phyloP scores from a whole-genome alignment of 352 stramenopile genomes.

The Phytophthora pistaciae region DNA sequence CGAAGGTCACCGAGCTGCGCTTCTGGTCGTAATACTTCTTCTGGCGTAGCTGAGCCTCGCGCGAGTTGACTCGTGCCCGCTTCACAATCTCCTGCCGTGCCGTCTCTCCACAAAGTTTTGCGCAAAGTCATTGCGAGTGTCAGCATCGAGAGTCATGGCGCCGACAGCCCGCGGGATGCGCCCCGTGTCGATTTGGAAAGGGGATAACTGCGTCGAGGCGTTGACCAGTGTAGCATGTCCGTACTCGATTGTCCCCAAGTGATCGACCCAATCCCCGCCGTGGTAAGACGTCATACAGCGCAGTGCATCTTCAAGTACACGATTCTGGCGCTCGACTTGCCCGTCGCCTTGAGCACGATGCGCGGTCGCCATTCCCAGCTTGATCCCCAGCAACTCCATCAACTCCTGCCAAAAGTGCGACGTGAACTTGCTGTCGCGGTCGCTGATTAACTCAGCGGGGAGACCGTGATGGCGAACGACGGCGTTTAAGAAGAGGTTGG shows the following conservation, averaged over 20 bases:
- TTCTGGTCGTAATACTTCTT: background rate
- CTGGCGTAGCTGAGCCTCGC: background rate
- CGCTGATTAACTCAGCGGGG: background rate
- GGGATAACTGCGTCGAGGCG: constrained; percentile 5
- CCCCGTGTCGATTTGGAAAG: constrained; percentile 16
- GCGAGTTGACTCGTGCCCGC: background rate
- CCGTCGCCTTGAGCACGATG: background rate
- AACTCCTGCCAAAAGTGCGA: background rate
- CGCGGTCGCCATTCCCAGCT: background rate
- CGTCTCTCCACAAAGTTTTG: background rate
- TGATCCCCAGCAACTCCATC: background rate
- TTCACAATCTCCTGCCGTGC: background rate
- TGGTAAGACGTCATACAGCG: constrained; percentile 9
- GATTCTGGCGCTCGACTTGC: background rate
- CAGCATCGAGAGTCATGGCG: too few species aligned
- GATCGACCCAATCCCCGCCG: background rate
- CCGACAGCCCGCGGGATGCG: background rate
- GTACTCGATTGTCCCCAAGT: constrained; percentile 3
- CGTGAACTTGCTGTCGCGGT: background rate
- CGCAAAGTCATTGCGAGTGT: background rate
- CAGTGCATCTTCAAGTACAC: constrained; percentile 11
- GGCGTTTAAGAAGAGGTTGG: background rate
- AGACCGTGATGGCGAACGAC: background rate
- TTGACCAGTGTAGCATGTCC: constrained; percentile 5
- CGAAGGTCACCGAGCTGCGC: background rate